These are phyloP conservation scores for Debaryomyces psychrophilus DNA, from an alignment of 1,139 yeast genomes.

Conservation along the genomic window DNA sequence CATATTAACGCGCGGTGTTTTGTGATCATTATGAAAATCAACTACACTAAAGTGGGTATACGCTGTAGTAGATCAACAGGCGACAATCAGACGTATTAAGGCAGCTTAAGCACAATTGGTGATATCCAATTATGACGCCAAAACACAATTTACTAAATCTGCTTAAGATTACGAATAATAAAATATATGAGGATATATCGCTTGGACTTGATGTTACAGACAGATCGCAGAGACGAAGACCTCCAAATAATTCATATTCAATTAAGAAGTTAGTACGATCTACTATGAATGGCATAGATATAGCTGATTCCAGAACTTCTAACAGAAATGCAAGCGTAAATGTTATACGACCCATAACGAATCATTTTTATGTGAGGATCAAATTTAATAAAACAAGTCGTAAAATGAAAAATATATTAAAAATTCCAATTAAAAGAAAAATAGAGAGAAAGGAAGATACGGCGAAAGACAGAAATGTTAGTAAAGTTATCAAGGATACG, in stretches of 20 bases:
- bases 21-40: slow-evolving; percentile 8
- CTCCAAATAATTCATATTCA: slow-evolving; percentile 19
- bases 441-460: background rate
- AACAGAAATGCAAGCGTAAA: background rate
- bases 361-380: slow-evolving; percentile 9
- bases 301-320: background rate
- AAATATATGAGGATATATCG: slow-evolving; percentile 25
- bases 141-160: slow-evolving; percentile 29
- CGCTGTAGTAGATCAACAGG: background rate
- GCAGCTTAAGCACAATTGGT: slow-evolving; percentile 4
- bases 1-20: slow-evolving; percentile 8
- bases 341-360: background rate
- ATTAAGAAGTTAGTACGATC: slow-evolving; percentile 17
- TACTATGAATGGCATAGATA: background rate
- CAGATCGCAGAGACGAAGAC: slow-evolving; percentile 23
- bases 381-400: slow-evolving; percentile 6
- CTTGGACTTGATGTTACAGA: slow-evolving; percentile 22
- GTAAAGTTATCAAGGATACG: background rate
- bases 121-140: slow-evolving; percentile 12
- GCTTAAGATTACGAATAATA: slow-evolving; percentile 31
- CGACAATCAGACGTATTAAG: background rate
- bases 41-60: background rate
- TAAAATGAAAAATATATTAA: slow-evolving; percentile 5
- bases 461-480: background rate
- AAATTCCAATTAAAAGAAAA: slow-evolving; percentile 1